Conservation (phyloP, 2,329 filamentous ascomycete species). For the Calycina herbarum region DNA sequence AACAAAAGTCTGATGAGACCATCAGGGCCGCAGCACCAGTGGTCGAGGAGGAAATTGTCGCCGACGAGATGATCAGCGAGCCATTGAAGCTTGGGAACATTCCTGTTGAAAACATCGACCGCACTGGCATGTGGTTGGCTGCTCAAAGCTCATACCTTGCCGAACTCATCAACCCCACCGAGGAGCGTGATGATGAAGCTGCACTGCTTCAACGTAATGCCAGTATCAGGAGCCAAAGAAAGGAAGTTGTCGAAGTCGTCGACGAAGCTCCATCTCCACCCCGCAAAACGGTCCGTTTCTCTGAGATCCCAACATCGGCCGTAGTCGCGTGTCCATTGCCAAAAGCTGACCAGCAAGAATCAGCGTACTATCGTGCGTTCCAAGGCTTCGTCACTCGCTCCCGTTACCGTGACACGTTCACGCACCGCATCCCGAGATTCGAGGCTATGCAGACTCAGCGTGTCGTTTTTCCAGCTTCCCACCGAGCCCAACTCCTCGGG, state of each 20-base stretch:
- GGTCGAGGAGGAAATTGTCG: slow-evolving; percentile 51
- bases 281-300: slow-evolving; percentile 79
- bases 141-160: slow-evolving; percentile 78
- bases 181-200: slow-evolving; percentile 39
- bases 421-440: slow-evolving; percentile 81
- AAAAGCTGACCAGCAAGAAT: slow-evolving; percentile 57
- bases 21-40: slow-evolving; percentile 37
- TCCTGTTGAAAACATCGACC: slow-evolving; percentile 73
- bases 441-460: slow-evolving; percentile 86
- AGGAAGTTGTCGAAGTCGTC: slow-evolving; percentile 37
- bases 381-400: slow-evolving; percentile 69
- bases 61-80: slow-evolving; percentile 65
- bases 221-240: slow-evolving; percentile 31
- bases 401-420: slow-evolving; percentile 72
- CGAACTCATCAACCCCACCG: slow-evolving; percentile 60
- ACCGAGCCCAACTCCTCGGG: slow-evolving; percentile 79
- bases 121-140: slow-evolving; percentile 82
- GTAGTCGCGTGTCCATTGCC: slow-evolving; percentile 50
- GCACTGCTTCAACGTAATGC: slow-evolving; percentile 36
- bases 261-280: slow-evolving; percentile 42
- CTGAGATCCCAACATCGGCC: slow-evolving; percentile 42
- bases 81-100: slow-evolving; percentile 69
- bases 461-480: slow-evolving; percentile 68
- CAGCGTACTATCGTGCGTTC: slow-evolving; percentile 87
- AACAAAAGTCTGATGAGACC: slow-evolving; percentile 42